A percentile compares a stretch with the other conserved stretches of the same genome.
phyloP scores from a whole-genome alignment of 805 yeast species.

The Kluyveromyces starmeri region DNA sequence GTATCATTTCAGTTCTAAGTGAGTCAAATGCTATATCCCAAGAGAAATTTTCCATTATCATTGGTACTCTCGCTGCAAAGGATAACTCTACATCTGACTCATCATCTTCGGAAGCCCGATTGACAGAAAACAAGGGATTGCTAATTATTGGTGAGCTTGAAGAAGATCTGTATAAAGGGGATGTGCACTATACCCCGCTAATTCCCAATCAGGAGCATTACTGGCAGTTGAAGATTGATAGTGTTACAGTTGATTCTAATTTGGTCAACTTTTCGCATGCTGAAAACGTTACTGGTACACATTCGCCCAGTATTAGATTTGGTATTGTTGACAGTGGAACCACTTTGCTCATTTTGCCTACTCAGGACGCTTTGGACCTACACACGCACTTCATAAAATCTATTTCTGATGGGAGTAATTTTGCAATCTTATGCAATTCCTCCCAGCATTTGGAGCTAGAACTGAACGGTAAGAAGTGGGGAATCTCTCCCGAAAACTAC shows the following conservation, averaged over 20 bases:
- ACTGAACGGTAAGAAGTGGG: constrained; percentile 39
- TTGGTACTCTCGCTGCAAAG: constrained; percentile 29
- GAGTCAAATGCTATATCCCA: constrained; percentile 28
- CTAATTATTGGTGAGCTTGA: constrained; percentile 36
- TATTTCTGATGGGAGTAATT: constrained; percentile 53
- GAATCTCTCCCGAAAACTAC: constrained; percentile 36
- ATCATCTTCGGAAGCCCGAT: not conserved
- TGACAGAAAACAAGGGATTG: constrained; percentile 31
- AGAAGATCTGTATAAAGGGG: constrained; percentile 32
- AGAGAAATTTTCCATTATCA: constrained; percentile 36
- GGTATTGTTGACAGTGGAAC: constrained; percentile 62
- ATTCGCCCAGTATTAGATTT: constrained; percentile 24
- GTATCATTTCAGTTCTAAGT: constrained; percentile 35
- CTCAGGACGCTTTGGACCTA: constrained; percentile 42
- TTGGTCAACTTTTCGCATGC: constrained; percentile 28
- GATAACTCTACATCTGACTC: constrained; percentile 1
- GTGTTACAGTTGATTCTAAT: constrained; percentile 30
- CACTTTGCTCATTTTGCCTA: constrained; percentile 48
- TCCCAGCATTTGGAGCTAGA: constrained; percentile 34
- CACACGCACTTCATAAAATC: constrained; percentile 45
- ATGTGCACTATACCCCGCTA: constrained; percentile 34
- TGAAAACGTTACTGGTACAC: constrained; percentile 8
- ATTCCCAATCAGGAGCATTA: constrained; percentile 31
- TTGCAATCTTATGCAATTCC: constrained; percentile 49
- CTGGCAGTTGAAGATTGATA: constrained; percentile 44